Evolutionary conservation across 805 yeast genomes (phyloP), one percentile per base, ranked within the genome.

Genomic region (Candida nitratophila): DNA sequence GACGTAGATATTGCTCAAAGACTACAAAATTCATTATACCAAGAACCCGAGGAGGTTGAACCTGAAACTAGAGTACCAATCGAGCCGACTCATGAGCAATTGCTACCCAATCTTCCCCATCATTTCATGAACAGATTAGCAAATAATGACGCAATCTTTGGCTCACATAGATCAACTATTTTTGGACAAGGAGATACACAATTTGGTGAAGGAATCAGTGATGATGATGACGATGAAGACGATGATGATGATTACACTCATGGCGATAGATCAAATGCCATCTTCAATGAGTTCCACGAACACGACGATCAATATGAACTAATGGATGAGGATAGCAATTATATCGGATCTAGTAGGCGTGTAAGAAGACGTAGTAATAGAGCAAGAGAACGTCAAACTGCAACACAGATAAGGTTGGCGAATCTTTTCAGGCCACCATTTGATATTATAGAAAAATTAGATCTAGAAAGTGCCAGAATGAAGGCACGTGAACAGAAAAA

Each of bases 391-490:
- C 50, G 59, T 36, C 36, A 21, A 20, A 55, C 69, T 3, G 71
- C 69, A 40, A 63, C 79, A 42, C 88, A 77, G 63, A 71, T 79
- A 50, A 70, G 95, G 41, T 68, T 93, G 40, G 97, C 96, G 4
- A 74, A 74, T 48, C 69, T 93, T 26, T 93, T 91, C 63, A 73
- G 91, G 48, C 98, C 99, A 0, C 99, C 99, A 0, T 91, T 87
- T 67, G 97, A 91, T 53, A 66, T 93, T 30, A 88, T 93, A 56
- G 71, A 81, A 19, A 79, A 74, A 50, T 50, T 79, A 16, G 77
- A 76, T 43, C 61, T 93, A n/a, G 93, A 86, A 35, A 68, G 70
- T 6, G 98, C 98, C 2, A 86, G 81, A 51, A 50, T 55, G 2
- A 70, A 72, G 48, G 97, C 95, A 2, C 73, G 82, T 45, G 64